Conservation (phyloP, 2,329 filamentous ascomycete species). For the Xylariales sp. region DNA sequence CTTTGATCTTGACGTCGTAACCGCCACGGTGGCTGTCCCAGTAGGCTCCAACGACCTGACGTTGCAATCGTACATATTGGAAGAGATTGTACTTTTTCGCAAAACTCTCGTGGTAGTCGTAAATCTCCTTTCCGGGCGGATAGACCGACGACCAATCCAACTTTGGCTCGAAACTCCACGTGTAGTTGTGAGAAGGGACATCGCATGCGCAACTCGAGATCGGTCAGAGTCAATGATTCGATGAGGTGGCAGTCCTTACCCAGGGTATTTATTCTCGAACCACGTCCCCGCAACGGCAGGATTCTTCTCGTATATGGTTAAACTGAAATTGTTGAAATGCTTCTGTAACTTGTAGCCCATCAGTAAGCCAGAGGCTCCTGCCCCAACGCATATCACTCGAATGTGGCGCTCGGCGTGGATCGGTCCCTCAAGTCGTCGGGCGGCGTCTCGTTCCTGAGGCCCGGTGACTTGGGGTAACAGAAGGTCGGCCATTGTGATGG, state of each 20-base stretch:
- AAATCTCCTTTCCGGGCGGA: constrained; percentile 36
- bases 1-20: constrained; percentile 31
- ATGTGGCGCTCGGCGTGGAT: constrained; percentile 18
- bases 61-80: constrained; percentile 23
- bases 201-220: constrained; percentile 38
- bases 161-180: constrained; percentile 44
- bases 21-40: constrained; percentile 15
- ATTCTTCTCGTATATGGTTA: constrained; percentile 43
- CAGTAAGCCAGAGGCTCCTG: constrained; percentile 41
- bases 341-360: constrained; percentile 44
- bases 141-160: constrained; percentile 37
- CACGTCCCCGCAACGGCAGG: constrained; percentile 40
- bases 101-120: constrained; percentile 35
- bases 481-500: background rate
- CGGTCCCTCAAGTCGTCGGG: constrained; percentile 7
- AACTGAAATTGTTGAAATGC: constrained; percentile 36
- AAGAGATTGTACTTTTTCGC: constrained; percentile 29
- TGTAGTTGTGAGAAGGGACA: constrained; percentile 47
- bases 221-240: background rate
- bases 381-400: constrained; percentile 38
- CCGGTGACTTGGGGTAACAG: background rate
- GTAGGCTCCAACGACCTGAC: constrained; percentile 8
- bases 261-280: constrained; percentile 45
- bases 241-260: constrained; percentile 18
- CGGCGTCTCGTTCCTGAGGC: constrained; percentile 1